Base-by-base conservation (phyloP, 2,329 filamentous ascomycete species). In the Botryosphaeria agaves region DNA sequence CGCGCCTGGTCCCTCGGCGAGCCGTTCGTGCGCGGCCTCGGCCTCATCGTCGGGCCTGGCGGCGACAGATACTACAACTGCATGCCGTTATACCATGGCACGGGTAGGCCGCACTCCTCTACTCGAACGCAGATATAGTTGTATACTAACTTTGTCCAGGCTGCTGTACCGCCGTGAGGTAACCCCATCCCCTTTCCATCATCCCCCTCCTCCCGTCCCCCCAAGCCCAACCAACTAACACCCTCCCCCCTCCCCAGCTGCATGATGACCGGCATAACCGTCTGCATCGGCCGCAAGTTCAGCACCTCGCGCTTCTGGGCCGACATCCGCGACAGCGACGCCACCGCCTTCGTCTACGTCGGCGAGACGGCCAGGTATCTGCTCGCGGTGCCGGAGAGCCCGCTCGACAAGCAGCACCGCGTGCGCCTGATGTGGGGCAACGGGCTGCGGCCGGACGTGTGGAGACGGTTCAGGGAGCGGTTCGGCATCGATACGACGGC, bases 21-120 rank as follows among this genome's bases (percentile, higher is more conserved):
- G 8, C 40, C 54, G 2, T 53, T 59, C 2, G 46, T 53, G 12
- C 38, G 45, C 5, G 41, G 43, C 5, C 47, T 54, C 26, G 50
- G 46, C 12, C 42, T 62, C 8, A 42, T 47, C 12, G 38, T 47
- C 32, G 60, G 55, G 18, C 52, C 48, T 15, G 46, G 45, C 31
- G 56, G 37, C 28, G 72, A 81, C 46, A 58, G 73, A 16, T 82
- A 73, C 66, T 84, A 83, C 45, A 67, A 72, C 44, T 79, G 75
- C 49, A 84, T 84, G 77, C 78, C 70, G 0, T 55, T 81, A 18
- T 84, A 83, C 45, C 79, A 85, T 48, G 77, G 76, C 9, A 84
- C 79, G 0, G n/a, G n/a, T n/a, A n/a, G n/a, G n/a, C n/a, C n/a
- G n/a, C n/a, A n/a, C n/a, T n/a, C n/a, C n/a, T n/a, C n/a, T n/a